Conservation (phyloP, 305 asterid species). For the Rubia balearica region DNA sequence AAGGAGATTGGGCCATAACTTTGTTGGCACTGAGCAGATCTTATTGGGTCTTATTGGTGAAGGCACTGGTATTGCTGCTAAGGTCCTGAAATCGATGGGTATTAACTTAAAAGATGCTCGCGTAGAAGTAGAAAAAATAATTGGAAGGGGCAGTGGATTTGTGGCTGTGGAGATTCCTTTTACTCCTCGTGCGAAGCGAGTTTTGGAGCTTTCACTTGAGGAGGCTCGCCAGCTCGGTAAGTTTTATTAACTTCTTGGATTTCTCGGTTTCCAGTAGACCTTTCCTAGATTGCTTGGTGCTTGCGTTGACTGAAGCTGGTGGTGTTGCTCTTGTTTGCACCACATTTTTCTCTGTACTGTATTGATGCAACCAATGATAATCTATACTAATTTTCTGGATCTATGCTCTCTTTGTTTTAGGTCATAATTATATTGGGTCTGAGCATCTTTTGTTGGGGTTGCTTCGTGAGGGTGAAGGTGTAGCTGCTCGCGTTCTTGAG, state of each 20-base stretch:
- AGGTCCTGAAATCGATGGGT: slow-evolving; percentile 95
- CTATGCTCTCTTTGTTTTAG: slow-evolving; percentile 24
- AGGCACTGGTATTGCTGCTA: slow-evolving; percentile 99
- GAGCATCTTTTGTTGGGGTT: slow-evolving; percentile 95
- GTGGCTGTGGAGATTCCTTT: slow-evolving; percentile 98
- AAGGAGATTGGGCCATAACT: slow-evolving; percentile 90
- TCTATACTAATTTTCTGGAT: neutral
- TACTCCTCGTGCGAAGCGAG: slow-evolving; percentile 97
- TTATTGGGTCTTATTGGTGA: slow-evolving; percentile 89
- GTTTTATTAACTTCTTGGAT: slow-evolving; percentile 1
- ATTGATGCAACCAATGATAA: neutral
- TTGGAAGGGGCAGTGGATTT: slow-evolving; percentile 96
- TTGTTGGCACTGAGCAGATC: slow-evolving; percentile 94
- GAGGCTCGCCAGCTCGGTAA: slow-evolving; percentile 98
- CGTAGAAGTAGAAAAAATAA: slow-evolving; percentile 94
- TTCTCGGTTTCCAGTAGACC: neutral
- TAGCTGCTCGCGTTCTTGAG: slow-evolving; percentile 95
- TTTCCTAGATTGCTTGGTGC: slow-evolving; percentile 1
- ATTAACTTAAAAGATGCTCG: slow-evolving; percentile 94
- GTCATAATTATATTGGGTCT: slow-evolving; percentile 96
- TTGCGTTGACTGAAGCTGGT: neutral
- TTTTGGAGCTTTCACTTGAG: slow-evolving; percentile 85
- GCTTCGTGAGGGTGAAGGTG: slow-evolving; percentile 99
- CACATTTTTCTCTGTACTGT: neutral
- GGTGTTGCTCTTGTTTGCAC: neutral